Percentiles rank a stretch among this genome's conserved stretches.
phyloP scores from a whole-genome alignment of 2,329 filamentous ascomycete genomes.

The Colletotrichum sp. region DNA sequence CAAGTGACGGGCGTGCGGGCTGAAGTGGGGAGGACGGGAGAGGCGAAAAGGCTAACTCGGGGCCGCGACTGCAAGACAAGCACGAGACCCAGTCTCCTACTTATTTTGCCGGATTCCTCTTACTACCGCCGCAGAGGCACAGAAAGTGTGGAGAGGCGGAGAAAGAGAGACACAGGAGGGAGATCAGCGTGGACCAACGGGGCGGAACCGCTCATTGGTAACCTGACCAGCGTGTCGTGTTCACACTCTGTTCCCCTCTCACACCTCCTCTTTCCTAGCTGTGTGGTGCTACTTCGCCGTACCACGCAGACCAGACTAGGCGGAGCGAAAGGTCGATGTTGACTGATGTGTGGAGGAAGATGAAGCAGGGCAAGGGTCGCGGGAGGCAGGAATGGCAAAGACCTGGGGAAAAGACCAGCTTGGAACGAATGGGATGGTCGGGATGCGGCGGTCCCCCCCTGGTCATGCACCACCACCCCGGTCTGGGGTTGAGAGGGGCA shows the following conservation, averaged over 20 bases:
- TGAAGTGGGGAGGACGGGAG: conserved; percentile 1
- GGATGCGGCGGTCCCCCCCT: conserved; percentile 12
- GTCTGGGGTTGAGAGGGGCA: conserved; percentile 15
- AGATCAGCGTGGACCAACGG: conserved; percentile 14
- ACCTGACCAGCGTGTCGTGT: conserved; percentile 6
- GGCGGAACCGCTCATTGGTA: conserved; percentile 9
- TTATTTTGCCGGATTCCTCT: neutral
- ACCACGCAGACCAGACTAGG: neutral
- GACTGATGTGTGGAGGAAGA: conserved; percentile 9
- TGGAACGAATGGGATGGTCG: conserved; percentile 7
- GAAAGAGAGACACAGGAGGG: neutral
- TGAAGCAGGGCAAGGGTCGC: conserved; percentile 2
- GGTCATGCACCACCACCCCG: conserved; percentile 11
- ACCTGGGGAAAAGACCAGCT: conserved; percentile 17
- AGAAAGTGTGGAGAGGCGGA: neutral
- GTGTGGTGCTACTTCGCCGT: neutral
- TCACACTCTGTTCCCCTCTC: neutral
- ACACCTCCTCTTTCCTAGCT: neutral
- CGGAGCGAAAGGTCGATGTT: neutral
- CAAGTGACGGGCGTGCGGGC: neutral
- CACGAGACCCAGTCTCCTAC: conserved; percentile 10
- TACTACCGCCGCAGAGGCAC: neutral
- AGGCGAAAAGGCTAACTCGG: neutral
- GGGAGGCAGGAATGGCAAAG: conserved; percentile 6
- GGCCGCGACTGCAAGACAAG: neutral